phyloP scores from a whole-genome alignment of 768 basidiomycete species.

The Mycena kentingensis region DNA sequence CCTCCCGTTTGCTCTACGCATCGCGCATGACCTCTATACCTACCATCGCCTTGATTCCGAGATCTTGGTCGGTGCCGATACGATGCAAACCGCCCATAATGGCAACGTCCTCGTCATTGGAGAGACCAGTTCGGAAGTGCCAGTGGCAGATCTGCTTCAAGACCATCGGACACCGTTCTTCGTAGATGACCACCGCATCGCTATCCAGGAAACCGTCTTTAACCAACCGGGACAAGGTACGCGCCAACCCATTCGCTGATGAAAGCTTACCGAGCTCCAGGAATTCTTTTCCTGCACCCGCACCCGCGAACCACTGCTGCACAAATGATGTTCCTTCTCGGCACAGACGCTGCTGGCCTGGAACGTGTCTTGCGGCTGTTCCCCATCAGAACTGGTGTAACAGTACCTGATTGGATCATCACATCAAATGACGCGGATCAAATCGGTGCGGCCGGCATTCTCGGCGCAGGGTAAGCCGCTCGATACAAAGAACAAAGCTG shows the following conservation, averaged over 20 bases:
- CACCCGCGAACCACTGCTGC: constrained; percentile 46
- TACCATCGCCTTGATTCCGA: constrained; percentile 73
- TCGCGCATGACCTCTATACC: constrained; percentile 66
- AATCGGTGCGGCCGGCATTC: constrained; percentile 70
- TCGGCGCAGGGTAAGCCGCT: constrained; percentile 70
- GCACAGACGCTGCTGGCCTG: constrained; percentile 55
- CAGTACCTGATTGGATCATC: constrained; percentile 78
- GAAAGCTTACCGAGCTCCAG: constrained; percentile 27
- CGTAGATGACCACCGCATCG: constrained; percentile 28
- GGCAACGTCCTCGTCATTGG: constrained; percentile 68
- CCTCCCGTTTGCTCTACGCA: constrained; percentile 58
- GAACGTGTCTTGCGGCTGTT: constrained; percentile 75
- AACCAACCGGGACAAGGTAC: constrained; percentile 35
- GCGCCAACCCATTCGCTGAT: constrained; percentile 18
- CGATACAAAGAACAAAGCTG: neutral
- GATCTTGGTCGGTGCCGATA: constrained; percentile 51
- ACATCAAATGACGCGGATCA: constrained; percentile 53
- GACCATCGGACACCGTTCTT: constrained; percentile 35
- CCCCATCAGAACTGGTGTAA: constrained; percentile 80
- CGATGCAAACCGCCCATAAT: constrained; percentile 23
- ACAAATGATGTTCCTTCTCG: constrained; percentile 58
- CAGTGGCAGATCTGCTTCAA: constrained; percentile 36
- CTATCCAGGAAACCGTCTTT: constrained; percentile 31
- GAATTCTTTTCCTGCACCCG: constrained; percentile 69
- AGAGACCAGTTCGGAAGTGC: constrained; percentile 35